phyloP scores from a whole-genome alignment of 768 basidiomycete species.

The Rubroboletus satanas region DNA sequence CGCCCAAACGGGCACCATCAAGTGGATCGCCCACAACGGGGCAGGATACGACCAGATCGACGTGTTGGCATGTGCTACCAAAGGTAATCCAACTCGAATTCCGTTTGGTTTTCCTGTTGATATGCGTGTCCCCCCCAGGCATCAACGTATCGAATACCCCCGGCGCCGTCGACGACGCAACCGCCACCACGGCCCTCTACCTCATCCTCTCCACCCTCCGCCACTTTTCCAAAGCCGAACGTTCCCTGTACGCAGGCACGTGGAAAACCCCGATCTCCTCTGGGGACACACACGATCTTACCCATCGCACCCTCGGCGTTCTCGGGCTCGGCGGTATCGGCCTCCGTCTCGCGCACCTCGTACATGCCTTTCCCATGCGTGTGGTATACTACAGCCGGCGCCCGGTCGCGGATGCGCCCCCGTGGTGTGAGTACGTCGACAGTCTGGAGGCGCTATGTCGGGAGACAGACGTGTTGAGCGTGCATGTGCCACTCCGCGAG shows the following conservation, averaged over 20 bases:
- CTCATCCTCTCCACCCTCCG: slow-evolving; percentile 76
- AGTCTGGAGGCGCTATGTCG: slow-evolving; percentile 59
- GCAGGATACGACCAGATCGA: slow-evolving; percentile 92
- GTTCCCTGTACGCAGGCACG: slow-evolving; percentile 43
- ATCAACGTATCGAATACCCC: slow-evolving; percentile 87
- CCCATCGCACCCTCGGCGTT: slow-evolving; percentile 65
- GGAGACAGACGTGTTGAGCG: slow-evolving; percentile 76
- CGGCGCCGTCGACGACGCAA: slow-evolving; percentile 85
- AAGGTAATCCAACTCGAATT: no score
- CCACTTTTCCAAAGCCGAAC: slow-evolving; percentile 66
- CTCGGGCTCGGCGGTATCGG: slow-evolving; percentile 80
- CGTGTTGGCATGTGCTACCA: slow-evolving; percentile 64
- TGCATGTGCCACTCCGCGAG: slow-evolving; percentile 76
- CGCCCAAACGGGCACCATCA: slow-evolving; percentile 49
- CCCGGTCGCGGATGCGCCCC: slow-evolving; percentile 54
- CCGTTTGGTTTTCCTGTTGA: no score
- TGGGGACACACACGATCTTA: slow-evolving; percentile 55
- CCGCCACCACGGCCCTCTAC: slow-evolving; percentile 84
- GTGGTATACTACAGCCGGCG: slow-evolving; percentile 76
- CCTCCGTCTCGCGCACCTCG: slow-evolving; percentile 62
- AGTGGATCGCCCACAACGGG: slow-evolving; percentile 90
- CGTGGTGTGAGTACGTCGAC: slow-evolving; percentile 76
- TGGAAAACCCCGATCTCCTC: slow-evolving; percentile 59
- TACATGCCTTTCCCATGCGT: slow-evolving; percentile 83
- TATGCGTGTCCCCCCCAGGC: no score